phyloP scores from a whole-genome alignment of 805 yeast genomes.

The Ogataea pilisensis region DNA sequence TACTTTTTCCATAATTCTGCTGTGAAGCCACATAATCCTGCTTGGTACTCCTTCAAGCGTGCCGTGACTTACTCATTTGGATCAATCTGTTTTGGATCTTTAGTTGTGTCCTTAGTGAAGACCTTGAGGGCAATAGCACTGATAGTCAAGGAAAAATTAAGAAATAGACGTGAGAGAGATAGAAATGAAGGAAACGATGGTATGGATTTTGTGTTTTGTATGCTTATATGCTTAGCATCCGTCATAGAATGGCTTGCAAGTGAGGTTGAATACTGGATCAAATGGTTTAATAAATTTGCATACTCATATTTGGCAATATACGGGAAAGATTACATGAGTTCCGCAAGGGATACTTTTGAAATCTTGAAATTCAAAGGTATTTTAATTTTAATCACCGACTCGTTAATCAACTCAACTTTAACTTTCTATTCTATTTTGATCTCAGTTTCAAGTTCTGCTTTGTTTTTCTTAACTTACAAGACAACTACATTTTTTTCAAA shows the following conservation, averaged over 20 bases:
- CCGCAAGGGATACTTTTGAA: slow-evolving; percentile 81
- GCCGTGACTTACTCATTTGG: slow-evolving; percentile 87
- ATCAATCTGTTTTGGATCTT: slow-evolving; percentile 75
- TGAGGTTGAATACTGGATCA: slow-evolving; percentile 40
- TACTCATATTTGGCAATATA: slow-evolving; percentile 83
- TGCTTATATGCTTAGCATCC: slow-evolving; percentile 40
- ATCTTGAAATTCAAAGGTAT: slow-evolving; percentile 75
- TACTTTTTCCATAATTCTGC: slow-evolving; percentile 57
- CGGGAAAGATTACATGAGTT: slow-evolving; percentile 69
- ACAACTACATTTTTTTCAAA: slow-evolving; percentile 12
- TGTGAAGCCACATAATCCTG: slow-evolving; percentile 70
- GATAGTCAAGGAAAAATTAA: slow-evolving; percentile 42
- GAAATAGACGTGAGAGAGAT: slow-evolving; percentile 23
- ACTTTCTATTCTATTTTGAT: slow-evolving; percentile 72
- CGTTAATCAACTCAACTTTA: slow-evolving; percentile 72
- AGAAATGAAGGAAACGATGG: slow-evolving; percentile 47
- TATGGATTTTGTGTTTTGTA: slow-evolving; percentile 46
- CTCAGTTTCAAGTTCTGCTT: slow-evolving; percentile 38
- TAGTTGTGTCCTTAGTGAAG: slow-evolving; percentile 73
- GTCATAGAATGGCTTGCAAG: slow-evolving; percentile 63
- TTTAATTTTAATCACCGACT: slow-evolving; percentile 81
- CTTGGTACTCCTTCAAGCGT: slow-evolving; percentile 70
- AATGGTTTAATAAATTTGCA: slow-evolving; percentile 88
- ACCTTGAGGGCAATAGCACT: slow-evolving; percentile 54
- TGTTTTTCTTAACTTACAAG: slow-evolving; percentile 12